Percentiles rank a stretch among this genome's conserved stretches.
Evolutionary conservation across 371 early-diverging fungal genomes (phyloP).

Genomic region (Mucor plumbeus): DNA sequence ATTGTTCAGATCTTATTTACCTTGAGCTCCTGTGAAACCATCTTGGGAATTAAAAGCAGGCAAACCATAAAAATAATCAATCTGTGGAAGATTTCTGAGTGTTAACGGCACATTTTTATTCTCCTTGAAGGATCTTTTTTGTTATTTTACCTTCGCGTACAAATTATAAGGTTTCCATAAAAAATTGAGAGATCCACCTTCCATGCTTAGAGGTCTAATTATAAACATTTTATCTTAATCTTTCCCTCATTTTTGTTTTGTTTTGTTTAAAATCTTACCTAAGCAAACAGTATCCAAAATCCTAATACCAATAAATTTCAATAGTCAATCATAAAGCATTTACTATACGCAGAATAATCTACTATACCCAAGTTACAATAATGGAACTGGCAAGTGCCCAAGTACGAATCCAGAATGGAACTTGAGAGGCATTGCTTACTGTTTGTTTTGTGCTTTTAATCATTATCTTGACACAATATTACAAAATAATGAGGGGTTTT

Average conservation of each 20-base stretch:
- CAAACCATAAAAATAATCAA: constrained; percentile 46
- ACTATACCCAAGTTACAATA: constrained; percentile 1
- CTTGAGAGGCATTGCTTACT: not conserved
- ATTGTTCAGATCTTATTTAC: constrained; percentile 14
- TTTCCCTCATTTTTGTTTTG: too few species aligned
- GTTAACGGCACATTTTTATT: constrained; percentile 9
- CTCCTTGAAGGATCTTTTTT: not conserved
- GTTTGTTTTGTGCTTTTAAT: not conserved
- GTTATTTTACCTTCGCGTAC: constrained; percentile 34
- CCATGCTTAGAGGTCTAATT: constrained; percentile 45
- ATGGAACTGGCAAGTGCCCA: not conserved
- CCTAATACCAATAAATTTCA: constrained; percentile 18
- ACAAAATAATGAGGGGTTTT: too few species aligned
- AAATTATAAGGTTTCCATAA: constrained; percentile 48
- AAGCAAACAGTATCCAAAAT: constrained; percentile 44
- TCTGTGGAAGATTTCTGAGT: constrained; percentile 19
- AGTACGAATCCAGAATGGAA: constrained; percentile 1
- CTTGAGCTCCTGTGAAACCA: constrained; percentile 53
- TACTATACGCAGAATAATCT: not conserved
- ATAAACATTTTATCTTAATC: not conserved
- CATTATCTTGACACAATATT: not conserved
- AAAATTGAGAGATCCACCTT: constrained; percentile 37
- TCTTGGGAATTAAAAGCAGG: constrained; percentile 33
- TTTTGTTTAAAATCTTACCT: constrained; percentile 23
- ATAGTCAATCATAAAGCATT: not conserved